Evolutionary conservation across 2,329 filamentous ascomycete species (phyloP).

Genomic region (Atkinsonella texensis): DNA sequence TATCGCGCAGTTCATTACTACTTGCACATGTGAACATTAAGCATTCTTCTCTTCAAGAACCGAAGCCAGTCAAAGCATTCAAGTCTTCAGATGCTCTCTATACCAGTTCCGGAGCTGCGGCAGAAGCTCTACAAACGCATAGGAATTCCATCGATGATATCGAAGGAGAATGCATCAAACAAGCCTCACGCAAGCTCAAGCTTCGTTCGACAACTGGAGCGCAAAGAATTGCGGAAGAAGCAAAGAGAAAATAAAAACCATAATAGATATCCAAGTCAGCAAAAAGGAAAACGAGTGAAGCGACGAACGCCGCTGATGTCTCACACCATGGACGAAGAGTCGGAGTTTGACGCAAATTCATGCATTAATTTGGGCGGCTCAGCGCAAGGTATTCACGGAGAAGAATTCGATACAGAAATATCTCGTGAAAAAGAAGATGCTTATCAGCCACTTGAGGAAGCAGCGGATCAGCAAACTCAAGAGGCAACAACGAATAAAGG

Average conservation of each 20-base stretch:
- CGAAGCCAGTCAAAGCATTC: too few species aligned
- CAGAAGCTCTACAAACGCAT: constrained; percentile 26
- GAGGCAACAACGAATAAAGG: constrained; percentile 16
- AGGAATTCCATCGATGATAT: constrained; percentile 15
- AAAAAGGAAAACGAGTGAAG: neutral
- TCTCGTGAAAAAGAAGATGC: constrained; percentile 10
- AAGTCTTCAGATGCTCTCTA: constrained; percentile 10
- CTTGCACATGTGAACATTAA: neutral
- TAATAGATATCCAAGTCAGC: constrained; percentile 16
- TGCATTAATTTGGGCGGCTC: neutral
- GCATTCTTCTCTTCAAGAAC: neutral
- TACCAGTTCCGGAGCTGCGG: constrained; percentile 21
- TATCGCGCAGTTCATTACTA: neutral
- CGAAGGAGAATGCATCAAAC: neutral
- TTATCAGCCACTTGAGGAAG: constrained; percentile 4
- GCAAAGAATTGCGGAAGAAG: constrained; percentile 57
- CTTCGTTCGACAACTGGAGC: constrained; percentile 13
- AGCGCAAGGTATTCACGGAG: neutral
- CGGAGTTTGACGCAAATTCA: neutral
- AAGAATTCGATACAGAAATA: neutral
- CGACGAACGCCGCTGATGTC: neutral
- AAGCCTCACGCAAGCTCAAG: neutral
- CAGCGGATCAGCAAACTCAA: constrained; percentile 14
- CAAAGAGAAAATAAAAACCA: constrained; percentile 49
- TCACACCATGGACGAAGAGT: neutral